A percentile compares a stretch with the other conserved stretches of the same genome.
Conservation (phyloP, 164 flowering plant genomes). For the Buxus sempervirens region DNA sequence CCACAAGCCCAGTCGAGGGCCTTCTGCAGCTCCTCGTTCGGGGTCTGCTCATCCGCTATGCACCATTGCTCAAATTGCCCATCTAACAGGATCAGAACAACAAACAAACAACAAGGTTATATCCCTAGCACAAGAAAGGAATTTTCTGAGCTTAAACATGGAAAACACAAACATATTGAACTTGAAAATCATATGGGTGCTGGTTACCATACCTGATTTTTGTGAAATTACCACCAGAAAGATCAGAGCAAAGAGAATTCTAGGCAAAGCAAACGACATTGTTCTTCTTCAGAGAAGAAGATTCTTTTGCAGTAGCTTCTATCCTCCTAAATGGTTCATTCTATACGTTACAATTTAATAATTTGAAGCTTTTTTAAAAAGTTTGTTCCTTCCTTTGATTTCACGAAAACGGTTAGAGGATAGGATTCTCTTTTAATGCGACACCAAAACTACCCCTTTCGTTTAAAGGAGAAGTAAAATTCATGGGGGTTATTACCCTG, state of each 20-base stretch:
- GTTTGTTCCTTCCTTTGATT: not conserved
- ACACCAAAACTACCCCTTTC: slow-evolving; percentile 1
- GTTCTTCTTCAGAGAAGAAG: not conserved
- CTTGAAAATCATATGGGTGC: slow-evolving; percentile 9
- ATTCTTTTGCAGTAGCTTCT: slow-evolving; percentile 7
- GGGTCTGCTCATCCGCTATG: slow-evolving; percentile 71
- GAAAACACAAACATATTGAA: not conserved
- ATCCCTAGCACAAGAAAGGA: not conserved
- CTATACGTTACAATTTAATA: too few relatives aligned
- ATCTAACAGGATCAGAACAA: slow-evolving; percentile 21
- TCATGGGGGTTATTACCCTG: not conserved
- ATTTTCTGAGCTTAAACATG: not conserved
- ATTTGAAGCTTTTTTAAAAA: not conserved
- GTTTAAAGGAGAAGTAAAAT: not conserved
- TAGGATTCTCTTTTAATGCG: not conserved
- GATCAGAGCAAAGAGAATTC: slow-evolving; percentile 29
- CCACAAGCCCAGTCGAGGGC: slow-evolving; percentile 81
- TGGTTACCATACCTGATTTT: slow-evolving; percentile 37
- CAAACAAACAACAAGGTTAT: not conserved
- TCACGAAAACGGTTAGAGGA: not conserved
- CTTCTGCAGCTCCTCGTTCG: slow-evolving; percentile 48
- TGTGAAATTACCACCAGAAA: slow-evolving; percentile 20
- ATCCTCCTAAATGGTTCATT: not conserved
- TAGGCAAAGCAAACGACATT: slow-evolving; percentile 25
- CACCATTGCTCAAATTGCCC: slow-evolving; percentile 73